Evolutionary conservation across 768 basidiomycete species (phyloP).

Genomic region (Filobasidium floriforme): DNA sequence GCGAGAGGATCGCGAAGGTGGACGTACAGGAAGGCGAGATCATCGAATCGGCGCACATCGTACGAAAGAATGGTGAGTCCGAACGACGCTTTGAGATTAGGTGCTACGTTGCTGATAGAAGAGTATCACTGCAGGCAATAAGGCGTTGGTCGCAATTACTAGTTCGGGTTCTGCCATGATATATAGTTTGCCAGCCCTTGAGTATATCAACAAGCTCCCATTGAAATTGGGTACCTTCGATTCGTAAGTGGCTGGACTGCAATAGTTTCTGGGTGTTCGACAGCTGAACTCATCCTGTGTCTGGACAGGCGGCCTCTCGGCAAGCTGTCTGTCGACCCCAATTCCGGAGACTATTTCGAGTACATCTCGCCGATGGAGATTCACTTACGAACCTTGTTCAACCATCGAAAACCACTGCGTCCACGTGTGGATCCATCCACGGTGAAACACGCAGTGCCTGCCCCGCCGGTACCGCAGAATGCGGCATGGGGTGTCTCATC

Average conservation of each 20-base stretch:
- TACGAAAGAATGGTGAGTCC: slow-evolving; percentile 57
- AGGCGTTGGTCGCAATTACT: slow-evolving; percentile 39
- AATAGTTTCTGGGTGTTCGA: background rate
- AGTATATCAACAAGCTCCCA: slow-evolving; percentile 34
- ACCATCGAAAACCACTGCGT: slow-evolving; percentile 42
- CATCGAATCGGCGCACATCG: slow-evolving; percentile 50
- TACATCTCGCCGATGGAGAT: slow-evolving; percentile 39
- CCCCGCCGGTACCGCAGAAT: slow-evolving; percentile 40
- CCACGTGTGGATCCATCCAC: slow-evolving; percentile 32
- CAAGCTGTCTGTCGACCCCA: slow-evolving; percentile 40
- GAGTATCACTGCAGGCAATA: slow-evolving; percentile 32
- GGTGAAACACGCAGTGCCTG: slow-evolving; percentile 31
- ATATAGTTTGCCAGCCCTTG: slow-evolving; percentile 39
- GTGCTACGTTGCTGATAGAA: background rate
- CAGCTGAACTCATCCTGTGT: background rate
- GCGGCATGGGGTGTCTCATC: slow-evolving; percentile 33
- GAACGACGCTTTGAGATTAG: background rate
- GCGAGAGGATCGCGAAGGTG: slow-evolving; percentile 59
- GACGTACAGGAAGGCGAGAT: slow-evolving; percentile 60
- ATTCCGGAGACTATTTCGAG: slow-evolving; percentile 45
- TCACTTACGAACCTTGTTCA: slow-evolving; percentile 42
- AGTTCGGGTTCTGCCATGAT: slow-evolving; percentile 34
- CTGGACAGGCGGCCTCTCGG: slow-evolving; percentile 32
- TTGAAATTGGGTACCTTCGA: slow-evolving; percentile 27
- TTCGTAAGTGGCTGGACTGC: slow-evolving; percentile 25